phyloP scores from a whole-genome alignment of 2,329 filamentous ascomycete species.

The Sclerotinia sclerotiorum region DNA sequence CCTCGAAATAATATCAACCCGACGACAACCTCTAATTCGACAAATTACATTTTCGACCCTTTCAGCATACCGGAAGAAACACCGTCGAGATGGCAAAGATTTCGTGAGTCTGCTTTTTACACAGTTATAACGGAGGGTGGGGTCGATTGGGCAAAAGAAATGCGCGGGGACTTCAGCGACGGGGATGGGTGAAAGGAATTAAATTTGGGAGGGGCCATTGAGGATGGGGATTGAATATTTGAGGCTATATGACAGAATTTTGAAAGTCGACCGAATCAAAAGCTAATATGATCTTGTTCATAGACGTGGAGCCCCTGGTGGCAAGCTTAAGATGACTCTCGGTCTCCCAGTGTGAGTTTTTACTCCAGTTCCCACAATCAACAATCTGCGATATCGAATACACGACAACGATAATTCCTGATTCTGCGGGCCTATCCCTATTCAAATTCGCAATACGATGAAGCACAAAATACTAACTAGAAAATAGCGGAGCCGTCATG shows the following conservation, averaged over 20 bases:
- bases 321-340: constrained; percentile 99
- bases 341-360: constrained; percentile 97
- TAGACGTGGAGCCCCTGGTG: constrained; percentile 89
- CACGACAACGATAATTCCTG: constrained; percentile 27
- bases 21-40: constrained; percentile 27
- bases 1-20: constrained; percentile 27
- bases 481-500: constrained; percentile 89
- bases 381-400: constrained; percentile 38
- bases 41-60: constrained; percentile 34
- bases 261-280: not conserved
- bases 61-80: constrained; percentile 40
- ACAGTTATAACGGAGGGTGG: constrained; percentile 16
- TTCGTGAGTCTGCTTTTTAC: constrained; percentile 52
- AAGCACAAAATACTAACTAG: constrained; percentile 23
- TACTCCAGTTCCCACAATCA: constrained; percentile 1
- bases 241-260: constrained; percentile 1
- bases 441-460: constrained; percentile 14
- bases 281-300: constrained; percentile 30
- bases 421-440: not conserved
- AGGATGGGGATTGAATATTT: not conserved
- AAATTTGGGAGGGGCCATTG: not conserved
- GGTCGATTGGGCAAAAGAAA: constrained; percentile 18
- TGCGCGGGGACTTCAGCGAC: not conserved
- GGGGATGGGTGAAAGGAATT: not conserved
- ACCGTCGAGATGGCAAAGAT: constrained; percentile 62